Evolutionary conservation across 768 basidiomycete species (phyloP).

Genomic region (Antrodiella citrinella): DNA sequence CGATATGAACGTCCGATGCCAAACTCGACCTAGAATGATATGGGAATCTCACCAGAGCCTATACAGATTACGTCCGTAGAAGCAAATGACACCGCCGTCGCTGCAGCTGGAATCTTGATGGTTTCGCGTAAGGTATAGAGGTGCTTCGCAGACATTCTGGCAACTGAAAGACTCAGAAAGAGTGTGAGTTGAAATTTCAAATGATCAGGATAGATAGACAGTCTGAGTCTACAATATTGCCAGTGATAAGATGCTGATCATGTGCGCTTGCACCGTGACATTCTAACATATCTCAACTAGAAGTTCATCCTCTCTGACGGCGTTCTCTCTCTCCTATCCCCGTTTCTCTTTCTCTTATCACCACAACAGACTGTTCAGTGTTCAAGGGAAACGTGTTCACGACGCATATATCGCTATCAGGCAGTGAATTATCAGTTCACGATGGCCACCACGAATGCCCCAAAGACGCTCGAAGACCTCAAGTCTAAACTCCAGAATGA

Average conservation of each 20-base stretch:
- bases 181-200: too few relatives aligned
- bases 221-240: too few relatives aligned
- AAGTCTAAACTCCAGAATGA: slow-evolving; percentile 46
- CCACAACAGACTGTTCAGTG: neutral
- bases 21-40: slow-evolving; percentile 9
- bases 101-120: slow-evolving; percentile 38
- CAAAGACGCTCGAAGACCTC: slow-evolving; percentile 52
- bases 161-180: too few relatives aligned
- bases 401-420: neutral
- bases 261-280: neutral
- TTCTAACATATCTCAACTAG: neutral
- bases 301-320: neutral
- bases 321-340: neutral
- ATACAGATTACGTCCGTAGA: slow-evolving; percentile 43
- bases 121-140: neutral
- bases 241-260: neutral
- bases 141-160: too few relatives aligned
- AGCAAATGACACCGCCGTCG: slow-evolving; percentile 47
- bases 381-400: neutral
- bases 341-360: slow-evolving; percentile 1
- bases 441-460: slow-evolving; percentile 27
- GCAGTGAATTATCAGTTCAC: too few relatives aligned
- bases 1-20: slow-evolving; percentile 1
- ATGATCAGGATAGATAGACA: too few relatives aligned
- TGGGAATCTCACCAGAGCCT: slow-evolving; percentile 43